Base-by-base conservation (phyloP, 345 rosid genomes). In the Melaleuca quinquenervia region DNA sequence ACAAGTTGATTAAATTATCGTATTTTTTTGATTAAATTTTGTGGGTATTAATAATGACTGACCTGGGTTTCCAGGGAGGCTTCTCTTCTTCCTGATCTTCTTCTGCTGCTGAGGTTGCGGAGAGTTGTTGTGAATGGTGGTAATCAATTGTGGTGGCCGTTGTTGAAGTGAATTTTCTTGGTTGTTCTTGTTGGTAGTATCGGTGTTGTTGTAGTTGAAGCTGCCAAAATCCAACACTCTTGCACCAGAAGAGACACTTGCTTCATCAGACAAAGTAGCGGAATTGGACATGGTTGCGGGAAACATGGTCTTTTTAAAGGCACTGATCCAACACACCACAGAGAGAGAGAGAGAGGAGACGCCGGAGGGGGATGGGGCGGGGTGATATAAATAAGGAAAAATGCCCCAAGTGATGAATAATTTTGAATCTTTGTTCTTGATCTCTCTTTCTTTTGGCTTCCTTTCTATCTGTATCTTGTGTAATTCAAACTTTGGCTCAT, bases 1-100 rank as follows among this genome's bases (percentile, higher is more conserved):
- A 52, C 80, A 36, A 70, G 50, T 55, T 41, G 48, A 32, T 55
- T 83, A 11, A n/a, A 26, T 12, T 11, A 36, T 52, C 32, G 70
- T 36, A 16, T 55, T 84, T 52, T 20, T 44, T 52, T 8, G 29
- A 15, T 15, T 11, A 50, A 80, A 27, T 54, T 45, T 15, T 50
- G 18, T 50, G 44, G 45, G 44, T 75, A 44, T 75, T 48, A 27
- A 83, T 82, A 24, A 58, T 86, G 88, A 53, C 8, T 87, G 88
- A 94, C 99, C 99, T 88, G 98, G 98, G 88, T 96, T 95, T 21
- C 99, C 98, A 36, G 99, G 99, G 85, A 94, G 92, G 91, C 92
- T 94, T 91, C 99, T 91, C 52, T 94, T 95, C 93, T 94, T 96
- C 94, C 93, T 95, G 86, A 85, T 56, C 89, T 92, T 95, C 32